Percentiles rank a stretch among this genome's conserved stretches.
These are phyloP conservation scores for Trichoderma endophyticum DNA, from an alignment of 2,329 filamentous ascomycete species.

Conservation along the genomic window DNA sequence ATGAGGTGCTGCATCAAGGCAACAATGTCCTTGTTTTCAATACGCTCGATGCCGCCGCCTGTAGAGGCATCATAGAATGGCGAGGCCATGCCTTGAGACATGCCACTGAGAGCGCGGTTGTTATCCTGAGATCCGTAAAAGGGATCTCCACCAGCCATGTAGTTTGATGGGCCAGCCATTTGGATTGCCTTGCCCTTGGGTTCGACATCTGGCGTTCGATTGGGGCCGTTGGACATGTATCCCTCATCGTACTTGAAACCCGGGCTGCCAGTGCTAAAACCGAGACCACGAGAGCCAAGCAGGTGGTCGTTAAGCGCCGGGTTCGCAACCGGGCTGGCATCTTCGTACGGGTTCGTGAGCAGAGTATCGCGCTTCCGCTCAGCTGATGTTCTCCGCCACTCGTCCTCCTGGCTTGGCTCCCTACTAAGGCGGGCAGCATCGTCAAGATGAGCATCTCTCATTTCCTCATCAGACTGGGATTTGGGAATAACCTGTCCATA, in stretches of 20 bases:
- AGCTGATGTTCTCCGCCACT: conserved; percentile 61
- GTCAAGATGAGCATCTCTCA: conserved; percentile 40
- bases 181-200: conserved; percentile 55
- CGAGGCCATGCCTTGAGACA: conserved; percentile 87
- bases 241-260: conserved; percentile 74
- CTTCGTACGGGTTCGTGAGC: conserved; percentile 65
- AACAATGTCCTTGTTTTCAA: conserved; percentile 94
- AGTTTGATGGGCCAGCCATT: conserved; percentile 51
- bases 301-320: conserved; percentile 51
- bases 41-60: conserved; percentile 82
- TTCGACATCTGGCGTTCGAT: conserved; percentile 52
- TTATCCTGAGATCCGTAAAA: conserved; percentile 60
- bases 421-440: conserved; percentile 49
- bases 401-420: conserved; percentile 56
- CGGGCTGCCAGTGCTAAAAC: conserved; percentile 54
- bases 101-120: conserved; percentile 71
- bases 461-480: conserved; percentile 31
- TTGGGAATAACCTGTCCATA: conserved; percentile 26
- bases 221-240: conserved; percentile 75
- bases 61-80: conserved; percentile 89
- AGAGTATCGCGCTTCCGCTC: conserved; percentile 65
- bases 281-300: conserved; percentile 39
- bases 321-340: conserved; percentile 59
- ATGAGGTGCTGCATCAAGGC: conserved; percentile 98
- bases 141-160: conserved; percentile 56